Evolutionary conservation across 2,329 filamentous ascomycete species (phyloP), one percentile per base, ranked within the genome.

Genomic region (Pseudonectria foliicola): DNA sequence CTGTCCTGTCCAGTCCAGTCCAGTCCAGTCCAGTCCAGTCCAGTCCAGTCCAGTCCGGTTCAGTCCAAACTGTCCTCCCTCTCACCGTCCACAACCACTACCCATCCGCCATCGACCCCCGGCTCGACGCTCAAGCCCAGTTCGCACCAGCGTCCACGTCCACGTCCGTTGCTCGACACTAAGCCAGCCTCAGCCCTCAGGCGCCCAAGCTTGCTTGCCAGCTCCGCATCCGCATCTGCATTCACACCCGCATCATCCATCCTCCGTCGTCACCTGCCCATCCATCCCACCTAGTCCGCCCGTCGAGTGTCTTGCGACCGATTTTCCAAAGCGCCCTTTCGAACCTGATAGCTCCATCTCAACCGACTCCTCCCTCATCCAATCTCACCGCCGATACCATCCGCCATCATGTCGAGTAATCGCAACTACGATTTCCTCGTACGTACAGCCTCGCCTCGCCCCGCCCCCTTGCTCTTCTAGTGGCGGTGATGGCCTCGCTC

Each of bases 391-490:
- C 35, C 46, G 29, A 30, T 42, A 31, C 38, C 38, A 38, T 38
- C 46, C 47, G 46, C 53, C 63, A 73, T 59, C 54, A 98, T 98
- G 92, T 89, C 92, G 57, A 87, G 85, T 65, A 93, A 90, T 73
- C 81, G 92, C 67, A 98, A 98, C 73, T 98, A 98, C 69, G 92
- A 98, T 67, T 96, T 96, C 67, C 75, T 98, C 68, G 90, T 96
- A 81, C 59, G 81, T 45, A 44, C 33, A 44, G 37, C 36, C 47
- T 38, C 40, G 40, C 40, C 37, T 37, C 35, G 46, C 35, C 41
- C 33, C 34, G 42, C 44, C 35, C 27, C 37, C 42, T 36, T 42
- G 40, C 37, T 35, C 39, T 27, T 31, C 38, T n/a, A n/a, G n/a
- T n/a, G n/a, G n/a, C n/a, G 18, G 18, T 21, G 18, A 21, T 21